Percentiles rank a stretch among this genome's conserved stretches.
Evolutionary conservation across 805 yeast genomes (phyloP).

Genomic region (Wickerhamomyces sydowiorum): DNA sequence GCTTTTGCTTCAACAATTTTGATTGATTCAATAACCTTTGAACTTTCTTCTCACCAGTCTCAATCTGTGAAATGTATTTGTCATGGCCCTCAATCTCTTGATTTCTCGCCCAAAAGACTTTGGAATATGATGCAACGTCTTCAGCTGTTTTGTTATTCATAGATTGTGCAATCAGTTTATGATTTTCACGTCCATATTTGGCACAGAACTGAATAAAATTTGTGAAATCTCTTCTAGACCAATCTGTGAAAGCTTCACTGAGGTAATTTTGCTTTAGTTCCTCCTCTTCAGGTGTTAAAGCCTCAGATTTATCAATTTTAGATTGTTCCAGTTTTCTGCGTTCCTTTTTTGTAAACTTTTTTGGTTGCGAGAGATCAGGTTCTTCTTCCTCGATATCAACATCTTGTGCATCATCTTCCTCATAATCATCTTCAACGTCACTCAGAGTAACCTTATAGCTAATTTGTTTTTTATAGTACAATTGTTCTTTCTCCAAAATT

Average conservation of each 20-base stretch:
- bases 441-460: conserved; percentile 52
- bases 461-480: conserved; percentile 54
- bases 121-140: conserved; percentile 55
- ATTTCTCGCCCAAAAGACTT: conserved; percentile 59
- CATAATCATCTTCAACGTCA: conserved; percentile 55
- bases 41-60: conserved; percentile 63
- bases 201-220: conserved; percentile 67
- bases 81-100: conserved; percentile 63
- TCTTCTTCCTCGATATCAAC: conserved; percentile 12
- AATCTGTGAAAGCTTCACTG: conserved; percentile 53
- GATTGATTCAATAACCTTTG: conserved; percentile 52
- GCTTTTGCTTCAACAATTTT: conserved; percentile 44
- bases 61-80: conserved; percentile 66
- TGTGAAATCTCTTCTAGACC: conserved; percentile 75
- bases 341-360: conserved; percentile 5
- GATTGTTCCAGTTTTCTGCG: conserved; percentile 38
- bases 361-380: background rate
- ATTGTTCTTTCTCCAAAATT: conserved; percentile 58
- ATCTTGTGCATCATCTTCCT: conserved; percentile 7
- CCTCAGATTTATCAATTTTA: conserved; percentile 47
- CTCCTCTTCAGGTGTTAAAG: conserved; percentile 60
- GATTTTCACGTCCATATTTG: conserved; percentile 53
- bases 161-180: conserved; percentile 43
- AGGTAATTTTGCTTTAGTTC: conserved; percentile 45
- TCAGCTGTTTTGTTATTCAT: conserved; percentile 51